phyloP scores from a whole-genome alignment of 805 yeast genomes.

The Metschnikowia proteae region DNA sequence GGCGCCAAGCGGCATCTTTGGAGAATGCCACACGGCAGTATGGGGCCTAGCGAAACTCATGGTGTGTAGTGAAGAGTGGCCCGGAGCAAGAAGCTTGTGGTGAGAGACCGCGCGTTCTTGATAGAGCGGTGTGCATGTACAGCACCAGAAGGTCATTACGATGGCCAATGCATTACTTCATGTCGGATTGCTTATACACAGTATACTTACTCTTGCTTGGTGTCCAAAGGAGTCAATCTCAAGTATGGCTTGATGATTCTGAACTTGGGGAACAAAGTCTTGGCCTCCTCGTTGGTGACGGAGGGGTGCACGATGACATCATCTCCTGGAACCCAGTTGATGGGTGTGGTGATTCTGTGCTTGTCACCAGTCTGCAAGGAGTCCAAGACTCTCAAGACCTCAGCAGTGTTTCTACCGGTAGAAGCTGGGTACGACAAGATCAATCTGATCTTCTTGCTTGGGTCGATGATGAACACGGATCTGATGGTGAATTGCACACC shows the following conservation, averaged over 20 bases:
- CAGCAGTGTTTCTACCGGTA: slow-evolving; percentile 90
- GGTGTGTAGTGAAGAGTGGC: neutral
- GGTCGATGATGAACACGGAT: slow-evolving; percentile 89
- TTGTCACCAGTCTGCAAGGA: slow-evolving; percentile 83
- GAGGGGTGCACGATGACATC: slow-evolving; percentile 92
- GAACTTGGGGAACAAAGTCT: slow-evolving; percentile 81
- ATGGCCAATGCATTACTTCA: too few species aligned
- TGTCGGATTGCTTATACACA: too few species aligned
- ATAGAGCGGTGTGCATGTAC: too few species aligned
- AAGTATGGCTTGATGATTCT: slow-evolving; percentile 86
- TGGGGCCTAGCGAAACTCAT: neutral
- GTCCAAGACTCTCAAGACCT: slow-evolving; percentile 86
- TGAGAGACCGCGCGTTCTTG: neutral
- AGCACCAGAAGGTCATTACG: too few species aligned
- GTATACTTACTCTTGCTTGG: slow-evolving; percentile 18
- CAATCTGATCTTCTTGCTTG: slow-evolving; percentile 81
- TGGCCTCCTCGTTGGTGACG: slow-evolving; percentile 65
- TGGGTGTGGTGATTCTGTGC: slow-evolving; percentile 83
- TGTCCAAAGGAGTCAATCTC: slow-evolving; percentile 54
- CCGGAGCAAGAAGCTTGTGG: neutral
- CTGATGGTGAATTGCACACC: slow-evolving; percentile 86
- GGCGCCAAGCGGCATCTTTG: neutral
- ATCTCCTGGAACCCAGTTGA: slow-evolving; percentile 85
- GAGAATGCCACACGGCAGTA: neutral
- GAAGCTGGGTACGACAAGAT: slow-evolving; percentile 89